These are phyloP conservation scores for Scutellaria baicalensis DNA, from an alignment of 257 asterid species.

Conservation along the genomic window DNA sequence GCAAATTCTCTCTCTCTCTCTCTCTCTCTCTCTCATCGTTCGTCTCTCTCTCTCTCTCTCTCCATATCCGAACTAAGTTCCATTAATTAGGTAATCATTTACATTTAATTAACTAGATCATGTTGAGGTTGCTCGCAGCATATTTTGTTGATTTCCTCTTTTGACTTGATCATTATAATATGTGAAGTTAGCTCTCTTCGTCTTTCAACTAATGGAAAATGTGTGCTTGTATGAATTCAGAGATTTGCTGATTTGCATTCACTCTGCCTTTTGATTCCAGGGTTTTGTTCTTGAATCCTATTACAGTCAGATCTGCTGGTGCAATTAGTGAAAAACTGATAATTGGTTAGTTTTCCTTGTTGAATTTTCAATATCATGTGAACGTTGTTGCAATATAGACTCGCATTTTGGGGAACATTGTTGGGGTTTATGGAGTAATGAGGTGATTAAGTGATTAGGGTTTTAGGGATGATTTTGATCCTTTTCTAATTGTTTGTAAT, in stretches of 20 bases:
- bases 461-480: conserved; percentile 3
- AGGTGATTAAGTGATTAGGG: conserved; percentile 19
- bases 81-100: conserved; percentile 19
- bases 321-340: conserved; percentile 5
- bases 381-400: not conserved
- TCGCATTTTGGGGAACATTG: conserved; percentile 3
- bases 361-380: not conserved
- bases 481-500: not conserved
- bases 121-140: conserved; percentile 1
- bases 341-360: not conserved
- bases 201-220: conserved; percentile 9
- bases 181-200: not conserved
- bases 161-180: not conserved
- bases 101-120: conserved; percentile 11
- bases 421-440: conserved; percentile 11
- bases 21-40: not conserved
- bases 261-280: conserved; percentile 11
- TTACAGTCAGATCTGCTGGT: conserved; percentile 26
- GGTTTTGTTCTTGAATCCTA: conserved; percentile 2
- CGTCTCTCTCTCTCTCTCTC: conserved; percentile 4
- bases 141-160: conserved; percentile 9
- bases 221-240: conserved; percentile 1
- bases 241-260: not conserved
- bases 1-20: conserved; percentile 3
- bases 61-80: conserved; percentile 13